Conservation (phyloP, 2,329 filamentous ascomycete genomes). For the Fusarium pilosicola region DNA sequence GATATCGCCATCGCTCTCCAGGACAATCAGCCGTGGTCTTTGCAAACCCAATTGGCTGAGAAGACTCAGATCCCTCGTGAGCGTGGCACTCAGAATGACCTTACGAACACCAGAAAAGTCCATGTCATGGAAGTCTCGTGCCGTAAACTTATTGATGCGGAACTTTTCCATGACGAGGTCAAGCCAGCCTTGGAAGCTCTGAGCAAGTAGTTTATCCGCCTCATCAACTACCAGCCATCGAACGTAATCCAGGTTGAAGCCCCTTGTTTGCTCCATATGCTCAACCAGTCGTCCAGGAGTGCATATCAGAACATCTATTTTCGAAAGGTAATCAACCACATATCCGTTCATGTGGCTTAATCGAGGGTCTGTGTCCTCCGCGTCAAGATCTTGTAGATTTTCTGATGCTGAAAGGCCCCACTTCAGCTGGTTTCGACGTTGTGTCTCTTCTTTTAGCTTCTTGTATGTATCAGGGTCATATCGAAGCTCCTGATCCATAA, state of each 20-base stretch:
- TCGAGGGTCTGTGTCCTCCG: slow-evolving; percentile 42
- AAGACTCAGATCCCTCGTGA: slow-evolving; percentile 87
- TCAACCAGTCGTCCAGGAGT: slow-evolving; percentile 93
- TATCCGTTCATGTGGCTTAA: slow-evolving; percentile 56
- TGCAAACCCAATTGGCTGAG: slow-evolving; percentile 77
- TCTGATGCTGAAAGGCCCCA: slow-evolving; percentile 23
- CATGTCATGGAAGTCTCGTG: slow-evolving; percentile 64
- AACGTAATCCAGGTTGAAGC: slow-evolving; percentile 81
- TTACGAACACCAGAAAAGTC: slow-evolving; percentile 73
- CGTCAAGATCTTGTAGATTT: slow-evolving; percentile 31
- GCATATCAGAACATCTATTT: slow-evolving; percentile 88
- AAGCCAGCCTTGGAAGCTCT: slow-evolving; percentile 94
- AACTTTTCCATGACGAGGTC: slow-evolving; percentile 74
- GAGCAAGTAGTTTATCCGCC: slow-evolving; percentile 88
- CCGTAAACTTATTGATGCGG: slow-evolving; percentile 58
- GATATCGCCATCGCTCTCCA: slow-evolving; percentile 68
- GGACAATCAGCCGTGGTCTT: slow-evolving; percentile 78
- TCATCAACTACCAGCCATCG: slow-evolving; percentile 94
- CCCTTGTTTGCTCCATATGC: slow-evolving; percentile 84
- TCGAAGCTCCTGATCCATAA: slow-evolving; percentile 58
- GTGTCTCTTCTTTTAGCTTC: slow-evolving; percentile 41
- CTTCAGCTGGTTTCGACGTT: slow-evolving; percentile 3
- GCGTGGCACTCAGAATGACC: slow-evolving; percentile 88
- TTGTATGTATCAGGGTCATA: slow-evolving; percentile 72
- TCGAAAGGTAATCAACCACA: slow-evolving; percentile 72